A percentile compares a stretch with the other conserved stretches of the same genome.
Conservation (phyloP, 2,329 filamentous ascomycete genomes). For the Aspergillus sp. region DNA sequence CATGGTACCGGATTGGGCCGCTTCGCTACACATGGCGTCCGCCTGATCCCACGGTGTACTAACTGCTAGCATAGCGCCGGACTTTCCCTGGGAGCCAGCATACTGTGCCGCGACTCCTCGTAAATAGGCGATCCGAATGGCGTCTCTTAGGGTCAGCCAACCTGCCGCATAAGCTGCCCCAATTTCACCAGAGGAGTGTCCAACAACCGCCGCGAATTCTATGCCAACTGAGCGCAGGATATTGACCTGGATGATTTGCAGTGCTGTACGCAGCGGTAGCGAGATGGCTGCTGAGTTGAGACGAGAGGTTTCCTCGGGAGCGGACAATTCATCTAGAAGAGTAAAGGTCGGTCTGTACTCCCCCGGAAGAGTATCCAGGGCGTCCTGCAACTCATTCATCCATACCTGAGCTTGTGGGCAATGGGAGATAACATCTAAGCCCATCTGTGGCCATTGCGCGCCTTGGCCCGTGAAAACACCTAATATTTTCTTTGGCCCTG, state of each 20-base stretch:
- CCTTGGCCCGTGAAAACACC: conserved; percentile 26
- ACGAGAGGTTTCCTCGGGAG: conserved; percentile 2
- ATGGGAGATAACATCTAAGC: not conserved
- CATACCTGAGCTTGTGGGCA: not conserved
- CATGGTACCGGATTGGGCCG: not conserved
- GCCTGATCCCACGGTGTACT: conserved; percentile 14
- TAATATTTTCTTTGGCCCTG: conserved; percentile 13
- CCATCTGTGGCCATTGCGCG: conserved; percentile 28
- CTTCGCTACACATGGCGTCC: conserved; percentile 4
- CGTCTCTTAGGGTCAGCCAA: conserved; percentile 16
- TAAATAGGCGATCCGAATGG: conserved; percentile 19
- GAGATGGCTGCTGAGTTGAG: conserved; percentile 2
- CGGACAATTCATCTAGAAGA: conserved; percentile 8
- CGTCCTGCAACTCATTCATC: conserved; percentile 8
- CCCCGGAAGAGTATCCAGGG: conserved; percentile 5
- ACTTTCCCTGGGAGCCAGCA: not conserved
- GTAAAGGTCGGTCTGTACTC: conserved; percentile 10
- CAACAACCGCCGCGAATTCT: conserved; percentile 21
- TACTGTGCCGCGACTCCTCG: conserved; percentile 7
- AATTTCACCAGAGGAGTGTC: conserved; percentile 37
- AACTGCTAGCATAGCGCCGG: conserved; percentile 17
- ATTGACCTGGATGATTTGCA: conserved; percentile 6
- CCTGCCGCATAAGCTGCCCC: conserved; percentile 30
- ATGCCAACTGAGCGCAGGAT: conserved; percentile 9
- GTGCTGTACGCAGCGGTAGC: conserved; percentile 5